Conservation (phyloP, 2,329 filamentous ascomycete species). For the Epicoccum sorghinum region DNA sequence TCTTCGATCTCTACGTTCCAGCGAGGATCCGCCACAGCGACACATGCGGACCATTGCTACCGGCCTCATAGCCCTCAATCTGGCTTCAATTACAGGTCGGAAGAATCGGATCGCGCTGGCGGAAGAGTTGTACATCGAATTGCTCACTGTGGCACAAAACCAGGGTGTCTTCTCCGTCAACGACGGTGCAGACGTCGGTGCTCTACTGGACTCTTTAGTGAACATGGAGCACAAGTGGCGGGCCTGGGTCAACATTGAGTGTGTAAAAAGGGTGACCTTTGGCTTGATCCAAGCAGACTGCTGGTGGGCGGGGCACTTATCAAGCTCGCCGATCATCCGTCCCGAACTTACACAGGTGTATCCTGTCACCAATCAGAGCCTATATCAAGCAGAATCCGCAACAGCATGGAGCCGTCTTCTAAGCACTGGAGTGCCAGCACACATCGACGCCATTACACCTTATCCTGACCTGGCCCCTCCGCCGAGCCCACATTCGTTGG, state of each 20-base stretch:
- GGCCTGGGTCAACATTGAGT: conserved; percentile 60
- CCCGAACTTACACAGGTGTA: conserved; percentile 56
- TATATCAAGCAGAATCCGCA: conserved; percentile 52
- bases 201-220: conserved; percentile 52
- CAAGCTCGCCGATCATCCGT: conserved; percentile 54
- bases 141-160: conserved; percentile 56
- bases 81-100: conserved; percentile 56
- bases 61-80: conserved; percentile 55
- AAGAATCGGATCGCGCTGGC: conserved; percentile 54
- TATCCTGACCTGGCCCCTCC: conserved; percentile 18
- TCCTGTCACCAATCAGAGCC: conserved; percentile 53
- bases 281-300: conserved; percentile 55
- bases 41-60: conserved; percentile 57
- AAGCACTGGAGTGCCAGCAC: conserved; percentile 37
- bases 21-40: conserved; percentile 47
- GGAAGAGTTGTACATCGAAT: conserved; percentile 58
- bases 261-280: conserved; percentile 57
- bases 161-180: conserved; percentile 58
- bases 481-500: not conserved
- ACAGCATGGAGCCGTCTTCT: conserved; percentile 42
- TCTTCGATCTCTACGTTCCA: conserved; percentile 51
- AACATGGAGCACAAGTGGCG: conserved; percentile 58
- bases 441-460: conserved; percentile 41
- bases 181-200: conserved; percentile 45
- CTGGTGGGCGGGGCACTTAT: conserved; percentile 57